phyloP scores from a whole-genome alignment of 2,329 filamentous ascomycete species.

The Verticillium tricorpus region DNA sequence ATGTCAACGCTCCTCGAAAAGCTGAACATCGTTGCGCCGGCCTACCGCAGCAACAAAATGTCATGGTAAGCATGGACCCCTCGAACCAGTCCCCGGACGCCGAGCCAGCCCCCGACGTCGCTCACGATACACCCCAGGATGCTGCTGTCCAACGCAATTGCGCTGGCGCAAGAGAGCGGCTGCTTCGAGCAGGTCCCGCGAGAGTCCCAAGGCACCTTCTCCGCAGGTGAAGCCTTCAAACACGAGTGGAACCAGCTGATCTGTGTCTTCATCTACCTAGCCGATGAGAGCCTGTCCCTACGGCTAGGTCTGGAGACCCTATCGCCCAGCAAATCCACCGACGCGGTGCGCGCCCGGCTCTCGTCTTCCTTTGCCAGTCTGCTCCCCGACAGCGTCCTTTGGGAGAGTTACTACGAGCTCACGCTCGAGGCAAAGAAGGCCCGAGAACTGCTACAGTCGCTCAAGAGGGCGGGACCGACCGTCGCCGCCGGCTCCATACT shows the following conservation, averaged over 20 bases:
- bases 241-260: neutral
- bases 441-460: neutral
- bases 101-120: neutral
- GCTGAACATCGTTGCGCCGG: neutral
- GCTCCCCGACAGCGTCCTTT: neutral
- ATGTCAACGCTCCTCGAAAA: neutral
- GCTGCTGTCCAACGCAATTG: neutral
- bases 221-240: neutral
- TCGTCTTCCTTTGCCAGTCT: neutral
- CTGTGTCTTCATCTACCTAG: neutral
- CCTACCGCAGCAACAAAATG: constrained; percentile 1
- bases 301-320: neutral
- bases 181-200: neutral
- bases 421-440: neutral
- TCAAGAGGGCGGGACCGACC: neutral
- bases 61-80: neutral
- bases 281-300: neutral
- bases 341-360: neutral
- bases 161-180: neutral
- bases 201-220: neutral
- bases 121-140: neutral
- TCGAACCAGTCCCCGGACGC: neutral
- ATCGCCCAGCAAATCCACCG: neutral
- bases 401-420: neutral
- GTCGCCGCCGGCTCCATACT: neutral